Evolutionary conservation across 179 eudicot species (phyloP), one percentile per base, ranked within the genome.

Genomic region (Nepenthes alata): DNA sequence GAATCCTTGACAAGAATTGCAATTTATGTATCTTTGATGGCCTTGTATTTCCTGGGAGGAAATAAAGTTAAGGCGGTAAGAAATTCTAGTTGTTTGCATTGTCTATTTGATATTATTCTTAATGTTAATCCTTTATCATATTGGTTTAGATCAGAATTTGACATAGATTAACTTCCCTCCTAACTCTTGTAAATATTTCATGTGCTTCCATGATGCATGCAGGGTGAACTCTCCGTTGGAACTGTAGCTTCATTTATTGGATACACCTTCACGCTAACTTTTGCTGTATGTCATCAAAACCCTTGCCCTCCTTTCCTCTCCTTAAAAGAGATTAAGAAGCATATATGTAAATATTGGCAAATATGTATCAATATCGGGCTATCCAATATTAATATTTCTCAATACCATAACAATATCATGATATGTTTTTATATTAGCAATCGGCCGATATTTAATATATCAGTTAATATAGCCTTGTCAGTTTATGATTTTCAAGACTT

Each of bases 181-280:
- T 25, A 25, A 25, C 25, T 25, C 25, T 25, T 0, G 25, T 25
- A 47, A 56, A 12, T 35, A 10, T 11, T 53, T 5, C 49, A 12
- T 55, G 11, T 56, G 54, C 35, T 54, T 55, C 11, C 55, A 37
- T 56, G 62, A 36, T 75, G 60, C 47, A 57, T 77, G 81, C 84
- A 93, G 98, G 98, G 98, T 62, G 88, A 89, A 74, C 90, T 93
- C 49, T 71, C 98, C 38, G 80, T 86, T 35, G 98, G 97, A 69
- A 93, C 84, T 37, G 81, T 93, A 74, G 97, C 80, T 75, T 78
- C 98, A 64, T 93, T 93, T 72, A 87, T 89, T 67, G 98, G 97
- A 82, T 93, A 85, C 75, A 93, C 98, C 41, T 93, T 93, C 71
- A 93, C 95, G 36, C 78, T 93, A 44, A 93, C 98, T 25, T 93